These are phyloP conservation scores for Rhynchosporium secalis DNA, from an alignment of 2,329 filamentous ascomycete genomes.

Conservation along the genomic window DNA sequence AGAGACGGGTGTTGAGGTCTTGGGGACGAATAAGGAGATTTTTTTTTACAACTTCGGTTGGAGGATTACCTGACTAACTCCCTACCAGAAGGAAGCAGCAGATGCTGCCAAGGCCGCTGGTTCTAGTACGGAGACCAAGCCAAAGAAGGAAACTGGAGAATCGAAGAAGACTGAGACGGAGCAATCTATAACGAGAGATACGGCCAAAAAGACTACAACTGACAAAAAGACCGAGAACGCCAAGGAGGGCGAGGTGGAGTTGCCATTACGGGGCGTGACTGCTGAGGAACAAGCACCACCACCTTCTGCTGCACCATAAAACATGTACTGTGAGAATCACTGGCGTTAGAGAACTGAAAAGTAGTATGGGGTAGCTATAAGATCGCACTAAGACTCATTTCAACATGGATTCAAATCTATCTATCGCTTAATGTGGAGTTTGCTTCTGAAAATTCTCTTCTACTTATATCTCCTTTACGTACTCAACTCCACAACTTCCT, in stretches of 20 bases:
- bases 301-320: slow-evolving; percentile 37
- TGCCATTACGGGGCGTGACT: slow-evolving; percentile 35
- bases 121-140: background rate
- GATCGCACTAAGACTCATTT: slow-evolving; percentile 15
- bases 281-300: slow-evolving; percentile 40
- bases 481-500: background rate
- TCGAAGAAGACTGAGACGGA: slow-evolving; percentile 17
- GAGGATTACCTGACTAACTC: slow-evolving; percentile 10
- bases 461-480: background rate
- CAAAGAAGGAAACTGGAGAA: slow-evolving; percentile 19
- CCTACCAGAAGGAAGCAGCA: slow-evolving; percentile 21
- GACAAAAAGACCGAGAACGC: slow-evolving; percentile 31
- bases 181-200: background rate
- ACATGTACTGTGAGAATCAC: slow-evolving; percentile 12
- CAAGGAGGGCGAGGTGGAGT: slow-evolving; percentile 31
- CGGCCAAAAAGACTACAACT: background rate
- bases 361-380: slow-evolving; percentile 10
- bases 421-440: background rate
- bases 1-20: background rate
- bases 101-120: slow-evolving; percentile 7
- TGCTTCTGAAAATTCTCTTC: background rate
- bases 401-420: slow-evolving; percentile 6
- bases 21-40: background rate
- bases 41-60: background rate
- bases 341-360: slow-evolving; percentile 26